Evolutionary conservation across 2,329 filamentous ascomycete species (phyloP), one percentile per base, ranked within the genome.

Genomic region (Beauveria pseudobassiana): DNA sequence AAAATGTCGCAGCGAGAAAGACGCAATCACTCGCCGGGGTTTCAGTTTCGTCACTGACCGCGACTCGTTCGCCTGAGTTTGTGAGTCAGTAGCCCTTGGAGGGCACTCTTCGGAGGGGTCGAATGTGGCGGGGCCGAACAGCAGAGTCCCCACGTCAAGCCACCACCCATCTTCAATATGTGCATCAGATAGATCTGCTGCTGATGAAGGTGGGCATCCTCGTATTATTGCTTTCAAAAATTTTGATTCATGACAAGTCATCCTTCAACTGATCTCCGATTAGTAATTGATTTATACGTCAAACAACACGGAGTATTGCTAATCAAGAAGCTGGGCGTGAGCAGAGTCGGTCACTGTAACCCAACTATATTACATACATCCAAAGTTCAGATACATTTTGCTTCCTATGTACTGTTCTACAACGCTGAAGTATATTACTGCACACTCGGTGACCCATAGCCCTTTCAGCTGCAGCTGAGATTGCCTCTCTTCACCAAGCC

Each of bases 71-170:
- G 40, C 16, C 14, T 18, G 22, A 8, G 26, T 56, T 60, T 46
- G 59, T 61, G 59, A 61, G 50, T 61, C 59, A 61, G 59, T 54
- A 54, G 49, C 48, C 20, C 38, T 49, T 61, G 50, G 51, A 54
- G 51, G 59, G 51, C 50, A 49, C 8, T 14, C 3, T 34, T 61
- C 51, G 59, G 59, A 61, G 59, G 50, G 42, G 59, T 61, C 22
- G 16, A 42, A 49, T 42, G 20, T 61, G 51, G 59, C 50, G 50
- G 59, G 59, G 59, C 42, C 20, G 40, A 46, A 49, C 20, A 22
- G 42, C 18, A 30, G n/a, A 7, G 28, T n/a, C 59, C 59, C 40
- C 59, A 53, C 48, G 34, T 59, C 24, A 50, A 59, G 42, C 42
- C 54, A 28, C 34, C 43, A 49, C 16, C 8, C 26, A 42, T 22